Evolutionary conservation across 257 asterid species (phyloP), one percentile per base, ranked within the genome.

Genomic region (Vinca minor): DNA sequence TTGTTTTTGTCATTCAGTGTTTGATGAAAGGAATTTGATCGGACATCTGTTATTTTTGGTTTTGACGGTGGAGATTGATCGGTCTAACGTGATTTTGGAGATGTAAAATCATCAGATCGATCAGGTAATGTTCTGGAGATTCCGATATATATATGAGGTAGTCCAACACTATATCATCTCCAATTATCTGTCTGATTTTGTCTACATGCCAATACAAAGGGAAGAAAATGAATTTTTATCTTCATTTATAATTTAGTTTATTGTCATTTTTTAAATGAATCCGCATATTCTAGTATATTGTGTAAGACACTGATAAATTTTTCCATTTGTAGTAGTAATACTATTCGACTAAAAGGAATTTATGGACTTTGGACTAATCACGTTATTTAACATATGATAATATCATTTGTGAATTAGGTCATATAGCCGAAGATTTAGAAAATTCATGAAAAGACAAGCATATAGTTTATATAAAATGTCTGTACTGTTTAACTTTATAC

Each of bases 361-460:
- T n/a, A n/a, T n/a, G n/a, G n/a, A n/a, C n/a, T n/a, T n/a, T n/a
- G n/a, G n/a, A n/a, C n/a, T n/a, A n/a, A n/a, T n/a, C n/a, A n/a
- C n/a, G n/a, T n/a, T n/a, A n/a, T n/a, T n/a, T n/a, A n/a, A n/a
- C n/a, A n/a, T n/a, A n/a, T n/a, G n/a, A n/a, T n/a, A n/a, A n/a
- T n/a, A n/a, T n/a, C n/a, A n/a, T n/a, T n/a, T n/a, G n/a, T n/a
- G n/a, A n/a, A n/a, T n/a, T n/a, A n/a, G n/a, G n/a, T n/a, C n/a
- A n/a, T n/a, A n/a, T n/a, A n/a, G n/a, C n/a, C n/a, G n/a, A n/a
- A n/a, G n/a, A n/a, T n/a, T n/a, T n/a, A n/a, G n/a, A n/a, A n/a
- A 7, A 15, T 56, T 56, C 42, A 32, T 31, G 62, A 31, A 32
- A 31, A 56, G 42, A 56, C 62, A 56, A 32, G n/a, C 62, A 56